These are phyloP conservation scores for Ceratonia siliqua DNA, from an alignment of 306 rosid species.

Conservation along the genomic window DNA sequence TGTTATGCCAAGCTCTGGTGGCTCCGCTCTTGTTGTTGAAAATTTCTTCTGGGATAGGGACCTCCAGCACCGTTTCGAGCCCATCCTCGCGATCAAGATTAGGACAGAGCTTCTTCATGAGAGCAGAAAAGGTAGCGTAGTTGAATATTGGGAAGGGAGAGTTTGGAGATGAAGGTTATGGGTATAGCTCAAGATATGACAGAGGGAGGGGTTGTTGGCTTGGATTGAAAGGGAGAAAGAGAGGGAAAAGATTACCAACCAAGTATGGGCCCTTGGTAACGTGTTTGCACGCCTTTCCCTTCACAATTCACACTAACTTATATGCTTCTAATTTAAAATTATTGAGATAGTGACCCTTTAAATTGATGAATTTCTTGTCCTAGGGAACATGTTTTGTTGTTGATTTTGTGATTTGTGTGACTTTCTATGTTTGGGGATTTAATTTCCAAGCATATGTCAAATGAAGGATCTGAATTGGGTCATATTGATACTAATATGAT, in stretches of 20 bases:
- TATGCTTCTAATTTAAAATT: conserved; percentile 25
- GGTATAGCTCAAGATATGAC: conserved; percentile 12
- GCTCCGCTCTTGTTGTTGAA: conserved; percentile 46
- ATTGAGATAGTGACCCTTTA: conserved; percentile 16
- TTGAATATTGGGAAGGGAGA: not conserved
- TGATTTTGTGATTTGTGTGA: too few species aligned
- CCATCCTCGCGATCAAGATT: conserved; percentile 78
- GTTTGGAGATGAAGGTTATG: not conserved
- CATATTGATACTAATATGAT: too few species aligned
- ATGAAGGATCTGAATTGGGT: too few species aligned
- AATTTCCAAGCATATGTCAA: not conserved
- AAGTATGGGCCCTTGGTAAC: conserved; percentile 52
- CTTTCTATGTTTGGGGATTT: too few species aligned
- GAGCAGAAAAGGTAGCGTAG: not conserved
- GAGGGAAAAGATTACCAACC: conserved; percentile 50
- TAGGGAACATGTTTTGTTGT: conserved; percentile 2
- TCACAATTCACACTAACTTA: conserved; percentile 29
- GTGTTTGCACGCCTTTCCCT: conserved; percentile 88
- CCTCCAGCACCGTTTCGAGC: conserved; percentile 92
- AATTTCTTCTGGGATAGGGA: conserved; percentile 90
- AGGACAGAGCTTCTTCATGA: conserved; percentile 89
- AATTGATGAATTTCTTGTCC: conserved; percentile 3
- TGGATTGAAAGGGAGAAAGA: conserved; percentile 35
- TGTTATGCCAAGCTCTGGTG: conserved; percentile 67
- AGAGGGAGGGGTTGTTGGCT: conserved; percentile 8